phyloP scores from a whole-genome alignment of 2,329 filamentous ascomycete genomes.

The Aspergillus aculeatus region DNA sequence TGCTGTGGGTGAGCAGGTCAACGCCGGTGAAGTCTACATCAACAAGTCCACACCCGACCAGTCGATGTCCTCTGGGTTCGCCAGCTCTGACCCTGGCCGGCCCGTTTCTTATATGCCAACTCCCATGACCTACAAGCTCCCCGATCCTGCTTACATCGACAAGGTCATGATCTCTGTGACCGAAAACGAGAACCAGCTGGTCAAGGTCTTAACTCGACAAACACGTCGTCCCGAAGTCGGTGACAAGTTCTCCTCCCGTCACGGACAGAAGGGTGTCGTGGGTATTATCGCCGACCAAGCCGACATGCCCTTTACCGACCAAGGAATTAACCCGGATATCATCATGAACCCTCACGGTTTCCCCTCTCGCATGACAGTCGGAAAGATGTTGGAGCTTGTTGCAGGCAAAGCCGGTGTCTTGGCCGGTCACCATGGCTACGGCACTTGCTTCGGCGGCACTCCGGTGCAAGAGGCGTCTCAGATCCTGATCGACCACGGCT shows the following conservation, averaged over 20 bases:
- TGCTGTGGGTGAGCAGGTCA: conserved; percentile 76
- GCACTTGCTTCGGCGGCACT: conserved; percentile 79
- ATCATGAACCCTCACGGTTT: conserved; percentile 99
- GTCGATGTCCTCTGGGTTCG: conserved; percentile 67
- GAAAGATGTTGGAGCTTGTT: conserved; percentile 92
- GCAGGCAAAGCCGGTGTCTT: conserved; percentile 92
- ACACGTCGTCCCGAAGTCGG: conserved; percentile 91
- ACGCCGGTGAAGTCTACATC: conserved; percentile 79
- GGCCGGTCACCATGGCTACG: conserved; percentile 81
- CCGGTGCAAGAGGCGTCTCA: conserved; percentile 87
- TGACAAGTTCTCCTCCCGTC: conserved; percentile 97
- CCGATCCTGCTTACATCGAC: conserved; percentile 86
- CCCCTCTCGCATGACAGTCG: conserved; percentile 98
- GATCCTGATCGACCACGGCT: conserved; percentile 81
- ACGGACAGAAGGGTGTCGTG: conserved; percentile 97
- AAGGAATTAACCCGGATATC: conserved; percentile 90
- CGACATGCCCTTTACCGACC: conserved; percentile 93
- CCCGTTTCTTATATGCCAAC: conserved; percentile 39
- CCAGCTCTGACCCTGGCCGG: conserved; percentile 57
- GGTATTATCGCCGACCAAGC: conserved; percentile 96
- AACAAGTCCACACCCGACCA: conserved; percentile 86
- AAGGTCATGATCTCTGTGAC: conserved; percentile 93
- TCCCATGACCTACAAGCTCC: conserved; percentile 69
- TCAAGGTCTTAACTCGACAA: conserved; percentile 96
- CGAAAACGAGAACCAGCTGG: conserved; percentile 78